Evolutionary conservation across 371 early-diverging fungal species (phyloP).

Genomic region (Rhizopus arrhizus): DNA sequence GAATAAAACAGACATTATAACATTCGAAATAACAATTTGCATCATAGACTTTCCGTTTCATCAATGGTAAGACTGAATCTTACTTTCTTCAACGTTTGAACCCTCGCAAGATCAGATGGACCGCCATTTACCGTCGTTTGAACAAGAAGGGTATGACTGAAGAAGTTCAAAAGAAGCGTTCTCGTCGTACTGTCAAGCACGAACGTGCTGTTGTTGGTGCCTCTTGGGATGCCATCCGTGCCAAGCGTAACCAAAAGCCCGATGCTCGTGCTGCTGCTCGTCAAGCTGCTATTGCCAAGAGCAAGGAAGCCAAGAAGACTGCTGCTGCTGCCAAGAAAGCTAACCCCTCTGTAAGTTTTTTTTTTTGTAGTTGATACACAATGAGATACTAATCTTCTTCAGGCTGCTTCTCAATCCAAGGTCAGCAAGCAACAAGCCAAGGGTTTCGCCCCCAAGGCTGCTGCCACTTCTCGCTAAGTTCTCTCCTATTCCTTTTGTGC

Average conservation of each 20-base stretch:
- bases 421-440: constrained; percentile 86
- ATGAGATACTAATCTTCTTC: not conserved
- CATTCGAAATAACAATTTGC: not conserved
- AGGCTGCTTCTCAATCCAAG: constrained; percentile 57
- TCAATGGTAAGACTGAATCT: constrained; percentile 94
- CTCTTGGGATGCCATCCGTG: constrained; percentile 92
- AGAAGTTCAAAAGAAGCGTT: constrained; percentile 95
- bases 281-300: constrained; percentile 80
- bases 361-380: not conserved
- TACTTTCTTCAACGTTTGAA: constrained; percentile 95
- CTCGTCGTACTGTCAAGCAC: constrained; percentile 92
- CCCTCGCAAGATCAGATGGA: constrained; percentile 96
- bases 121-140: constrained; percentile 93
- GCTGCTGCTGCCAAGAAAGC: constrained; percentile 81
- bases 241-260: constrained; percentile 94
- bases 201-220: constrained; percentile 96
- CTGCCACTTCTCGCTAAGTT: constrained; percentile 86
- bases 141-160: constrained; percentile 98
- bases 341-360: constrained; percentile 24
- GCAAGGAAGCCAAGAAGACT: constrained; percentile 86
- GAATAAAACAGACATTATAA: not conserved
- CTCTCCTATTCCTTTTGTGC: not conserved
- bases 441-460: constrained; percentile 84
- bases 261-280: constrained; percentile 93
- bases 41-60: constrained; percentile 87